Base-by-base conservation (phyloP, 257 asterid species). In the Nicotiana benthamiana region DNA sequence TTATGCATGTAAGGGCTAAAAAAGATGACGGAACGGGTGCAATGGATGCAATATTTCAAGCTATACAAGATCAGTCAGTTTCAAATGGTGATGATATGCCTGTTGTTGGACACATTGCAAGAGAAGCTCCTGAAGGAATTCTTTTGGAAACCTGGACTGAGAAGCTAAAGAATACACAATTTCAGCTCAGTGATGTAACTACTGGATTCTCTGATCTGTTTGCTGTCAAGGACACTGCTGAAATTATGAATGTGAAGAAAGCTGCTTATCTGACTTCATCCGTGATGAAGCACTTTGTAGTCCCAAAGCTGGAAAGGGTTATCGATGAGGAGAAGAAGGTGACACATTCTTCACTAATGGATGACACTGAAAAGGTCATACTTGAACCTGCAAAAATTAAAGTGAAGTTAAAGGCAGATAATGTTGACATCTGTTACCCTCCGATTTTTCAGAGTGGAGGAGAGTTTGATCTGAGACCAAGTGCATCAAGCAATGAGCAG, bases 381-480 rank as follows among this genome's bases (percentile, higher is more conserved):
- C 82, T 84, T 24, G 84, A 84, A 60, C 86, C 86, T 75, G 84
- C 84, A 75, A 84, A 72, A 81, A 80, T 84, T 68, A 84, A 84
- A 80, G 86, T 84, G 84, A 84, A 84, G 84, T 81, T 84, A 15
- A 84, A 80, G 63, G 86, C 84, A 48, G 86, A 84, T 64, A 84
- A 84, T 80, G 78, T 84, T 27, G 86, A 84, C 79, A 84, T 84
- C 75, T 84, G 86, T 76, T 80, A 80, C 57, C 84, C 86, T 48
- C 86, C 86, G 46, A 83, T 83, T 72, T 83, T 83, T 75, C 86
- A 83, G 83, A 84, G 84, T 80, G 86, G 86, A n/a, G 86, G 86
- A 30, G 82, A 80, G 46, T 84, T 84, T 52, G 86, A 84, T 84
- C 80, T 84, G 61, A 84, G 54, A 80, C 82, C 86, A 75, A 84